Evolutionary conservation across 139 green algal species (phyloP).

Genomic region (Tetratostichococcus sp.): DNA sequence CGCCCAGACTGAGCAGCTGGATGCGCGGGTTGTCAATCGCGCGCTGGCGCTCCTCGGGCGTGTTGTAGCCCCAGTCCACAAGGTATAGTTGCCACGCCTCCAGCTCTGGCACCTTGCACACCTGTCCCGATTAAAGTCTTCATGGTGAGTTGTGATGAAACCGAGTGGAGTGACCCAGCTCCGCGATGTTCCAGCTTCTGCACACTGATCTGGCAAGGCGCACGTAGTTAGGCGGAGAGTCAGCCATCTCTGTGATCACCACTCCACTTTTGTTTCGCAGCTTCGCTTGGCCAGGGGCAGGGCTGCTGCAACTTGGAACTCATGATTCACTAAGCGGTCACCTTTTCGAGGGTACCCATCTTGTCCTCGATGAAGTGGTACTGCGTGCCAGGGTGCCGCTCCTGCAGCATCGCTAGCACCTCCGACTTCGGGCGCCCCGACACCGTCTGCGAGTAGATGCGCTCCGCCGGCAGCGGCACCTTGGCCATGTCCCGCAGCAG

Average conservation of each 20-base stretch:
- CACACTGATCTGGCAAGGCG: too few species aligned
- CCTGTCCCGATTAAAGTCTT: too few species aligned
- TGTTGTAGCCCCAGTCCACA: constrained; percentile 96
- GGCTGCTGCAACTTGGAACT: too few species aligned
- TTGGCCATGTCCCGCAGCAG: constrained; percentile 82
- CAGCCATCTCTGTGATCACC: too few species aligned
- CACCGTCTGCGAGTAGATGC: constrained; percentile 78
- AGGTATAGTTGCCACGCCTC: constrained; percentile 75
- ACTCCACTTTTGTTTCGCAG: too few species aligned
- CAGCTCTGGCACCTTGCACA: constrained; percentile 41
- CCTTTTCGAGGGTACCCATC: constrained; percentile 83
- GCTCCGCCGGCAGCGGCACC: constrained; percentile 69
- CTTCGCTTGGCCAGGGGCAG: too few species aligned
- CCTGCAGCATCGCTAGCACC: constrained; percentile 62
- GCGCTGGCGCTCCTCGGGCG: constrained; percentile 44
- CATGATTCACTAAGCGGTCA: constrained; percentile 11
- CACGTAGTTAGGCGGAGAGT: too few species aligned
- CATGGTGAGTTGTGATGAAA: too few species aligned
- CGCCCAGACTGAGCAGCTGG: constrained; percentile 17
- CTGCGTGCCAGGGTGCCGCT: constrained; percentile 40
- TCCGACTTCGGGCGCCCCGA: constrained; percentile 74
- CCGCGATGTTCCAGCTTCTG: too few species aligned
- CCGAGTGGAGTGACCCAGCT: too few species aligned
- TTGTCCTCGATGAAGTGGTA: constrained; percentile 93
- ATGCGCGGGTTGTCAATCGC: constrained; percentile 34